A percentile compares a stretch with the other conserved stretches of the same genome.
Evolutionary conservation across 495 filamentous ascomycete genomes (phyloP).

Genomic region (Chaetomium cochliodes): DNA sequence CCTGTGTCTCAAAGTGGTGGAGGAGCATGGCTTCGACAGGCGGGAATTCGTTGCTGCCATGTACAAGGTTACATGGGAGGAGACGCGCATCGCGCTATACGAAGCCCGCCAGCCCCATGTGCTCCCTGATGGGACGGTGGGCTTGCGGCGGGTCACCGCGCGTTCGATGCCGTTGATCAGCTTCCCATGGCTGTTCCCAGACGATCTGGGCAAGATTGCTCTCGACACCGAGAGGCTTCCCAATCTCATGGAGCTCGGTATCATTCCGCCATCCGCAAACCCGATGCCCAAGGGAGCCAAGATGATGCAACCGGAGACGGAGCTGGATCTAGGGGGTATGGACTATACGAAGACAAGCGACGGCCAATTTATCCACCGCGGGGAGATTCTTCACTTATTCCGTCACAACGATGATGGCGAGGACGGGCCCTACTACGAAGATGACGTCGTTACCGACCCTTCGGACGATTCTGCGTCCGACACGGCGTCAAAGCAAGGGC

Average conservation of each 20-base stretch:
- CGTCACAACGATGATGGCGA: conserved; percentile 31
- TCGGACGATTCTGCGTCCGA: neutral
- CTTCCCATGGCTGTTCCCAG: conserved; percentile 87
- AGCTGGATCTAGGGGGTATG: conserved; percentile 16
- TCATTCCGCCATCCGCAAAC: neutral
- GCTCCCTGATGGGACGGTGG: conserved; percentile 38
- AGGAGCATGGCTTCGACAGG: conserved; percentile 54
- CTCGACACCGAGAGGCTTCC: conserved; percentile 13
- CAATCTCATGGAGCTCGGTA: conserved; percentile 4
- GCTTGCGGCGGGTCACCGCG: conserved; percentile 38
- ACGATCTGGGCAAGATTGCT: conserved; percentile 72
- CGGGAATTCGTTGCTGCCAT: conserved; percentile 77
- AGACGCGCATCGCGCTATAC: conserved; percentile 57
- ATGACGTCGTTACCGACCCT: neutral
- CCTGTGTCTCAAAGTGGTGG: conserved; percentile 61
- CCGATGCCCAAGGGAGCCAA: neutral
- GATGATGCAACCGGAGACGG: neutral
- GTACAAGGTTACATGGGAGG: conserved; percentile 77
- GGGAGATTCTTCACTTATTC: conserved; percentile 37
- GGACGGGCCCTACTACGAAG: conserved; percentile 11
- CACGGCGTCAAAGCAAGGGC: neutral
- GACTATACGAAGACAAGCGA: conserved; percentile 29
- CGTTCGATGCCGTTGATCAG: conserved; percentile 76
- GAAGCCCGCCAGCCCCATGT: conserved; percentile 43
- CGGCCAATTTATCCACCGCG: conserved; percentile 35